phyloP scores from a whole-genome alignment of 78 protist genomes.

The Dictyostelium firmibasis region DNA sequence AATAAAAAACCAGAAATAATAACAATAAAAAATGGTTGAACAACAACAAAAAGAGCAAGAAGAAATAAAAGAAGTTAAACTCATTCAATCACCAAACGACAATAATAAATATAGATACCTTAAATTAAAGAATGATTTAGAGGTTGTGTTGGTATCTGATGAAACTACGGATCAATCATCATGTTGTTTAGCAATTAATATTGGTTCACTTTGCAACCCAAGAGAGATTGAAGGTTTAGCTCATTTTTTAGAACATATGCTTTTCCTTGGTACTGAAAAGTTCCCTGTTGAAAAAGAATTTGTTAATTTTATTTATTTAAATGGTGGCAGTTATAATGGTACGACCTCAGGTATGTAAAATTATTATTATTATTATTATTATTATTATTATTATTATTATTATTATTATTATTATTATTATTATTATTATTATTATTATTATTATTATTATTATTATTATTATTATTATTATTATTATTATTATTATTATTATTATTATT shows the following conservation, averaged over 20 bases:
- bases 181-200: conserved; percentile 32
- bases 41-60: not conserved
- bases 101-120: conserved; percentile 28
- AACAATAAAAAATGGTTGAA: not conserved
- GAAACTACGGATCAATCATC: not conserved
- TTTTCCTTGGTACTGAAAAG: conserved; percentile 80
- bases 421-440: not conserved
- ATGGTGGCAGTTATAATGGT: conserved; percentile 33
- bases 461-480: not conserved
- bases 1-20: too few relatives aligned
- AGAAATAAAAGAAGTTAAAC: not conserved
- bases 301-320: not conserved
- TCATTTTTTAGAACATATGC: conserved; percentile 89
- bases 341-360: conserved; percentile 18
- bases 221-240: conserved; percentile 83
- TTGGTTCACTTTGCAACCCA: conserved; percentile 80
- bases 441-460: too few relatives aligned
- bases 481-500: not conserved
- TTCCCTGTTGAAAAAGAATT: conserved; percentile 71
- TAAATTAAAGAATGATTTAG: conserved; percentile 43
- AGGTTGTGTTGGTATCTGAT: conserved; percentile 24
- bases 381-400: not conserved
- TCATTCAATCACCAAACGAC: conserved; percentile 62
- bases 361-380: not conserved
- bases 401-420: not conserved